Conservation (phyloP, 2,329 filamentous ascomycete species). For the Trichoderma aggressivum region DNA sequence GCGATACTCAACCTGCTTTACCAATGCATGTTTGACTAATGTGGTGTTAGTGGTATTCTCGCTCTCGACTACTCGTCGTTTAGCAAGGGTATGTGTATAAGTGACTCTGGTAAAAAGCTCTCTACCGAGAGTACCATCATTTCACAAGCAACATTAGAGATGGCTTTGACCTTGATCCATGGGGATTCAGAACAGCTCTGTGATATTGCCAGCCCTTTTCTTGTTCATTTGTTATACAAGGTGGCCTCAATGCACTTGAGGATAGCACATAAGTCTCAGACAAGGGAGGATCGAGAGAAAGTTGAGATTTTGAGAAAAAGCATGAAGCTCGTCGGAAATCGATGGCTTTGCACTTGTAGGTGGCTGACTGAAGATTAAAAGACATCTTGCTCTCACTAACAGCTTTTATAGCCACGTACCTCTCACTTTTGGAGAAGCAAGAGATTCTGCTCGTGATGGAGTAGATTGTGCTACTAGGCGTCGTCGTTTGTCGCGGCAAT, state of each 20-base stretch:
- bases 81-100: not conserved
- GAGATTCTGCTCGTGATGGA: conserved; percentile 8
- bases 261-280: not conserved
- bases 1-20: too few species aligned
- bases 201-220: not conserved
- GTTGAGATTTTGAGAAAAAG: not conserved
- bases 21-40: not conserved
- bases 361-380: not conserved
- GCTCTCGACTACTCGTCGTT: not conserved
- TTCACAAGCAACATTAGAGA: not conserved
- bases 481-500: not conserved
- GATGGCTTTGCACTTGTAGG: conserved; percentile 14
- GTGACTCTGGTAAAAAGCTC: not conserved
- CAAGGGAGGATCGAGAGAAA: not conserved
- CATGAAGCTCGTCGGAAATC: not conserved
- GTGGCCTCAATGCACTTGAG: conserved; percentile 6
- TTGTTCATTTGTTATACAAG: conserved; percentile 4
- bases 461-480: not conserved
- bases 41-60: conserved; percentile 1
- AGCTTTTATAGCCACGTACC: not conserved
- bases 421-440: conserved; percentile 16
- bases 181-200: not conserved
- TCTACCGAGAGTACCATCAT: not conserved
- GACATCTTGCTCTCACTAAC: not conserved
- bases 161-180: not conserved